These are phyloP conservation scores for Colletotrichum costaricense DNA, from an alignment of 2,329 filamentous ascomycete species.

Conservation along the genomic window DNA sequence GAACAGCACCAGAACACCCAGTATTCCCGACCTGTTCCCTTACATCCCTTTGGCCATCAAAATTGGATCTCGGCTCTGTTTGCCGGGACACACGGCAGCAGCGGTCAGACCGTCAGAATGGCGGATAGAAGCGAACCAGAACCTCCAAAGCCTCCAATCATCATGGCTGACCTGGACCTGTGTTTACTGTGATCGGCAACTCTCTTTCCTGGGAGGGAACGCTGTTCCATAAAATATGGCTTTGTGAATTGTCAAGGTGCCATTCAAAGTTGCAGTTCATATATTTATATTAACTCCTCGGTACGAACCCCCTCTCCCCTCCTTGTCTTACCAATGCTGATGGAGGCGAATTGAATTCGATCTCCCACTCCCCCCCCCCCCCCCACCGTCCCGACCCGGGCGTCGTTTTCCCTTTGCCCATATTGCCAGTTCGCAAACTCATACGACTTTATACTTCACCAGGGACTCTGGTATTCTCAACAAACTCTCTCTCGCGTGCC, in stretches of 20 bases:
- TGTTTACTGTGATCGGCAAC: background rate
- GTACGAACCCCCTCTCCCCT: background rate
- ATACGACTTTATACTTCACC: slow-evolving; percentile 25
- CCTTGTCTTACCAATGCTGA: background rate
- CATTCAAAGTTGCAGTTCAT: slow-evolving; percentile 6
- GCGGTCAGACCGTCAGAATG: background rate
- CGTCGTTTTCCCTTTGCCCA: background rate
- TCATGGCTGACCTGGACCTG: background rate
- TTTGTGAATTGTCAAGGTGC: slow-evolving; percentile 6
- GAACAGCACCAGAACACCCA: background rate
- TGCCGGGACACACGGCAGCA: background rate
- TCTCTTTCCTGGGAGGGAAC: background rate
- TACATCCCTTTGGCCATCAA: slow-evolving; percentile 7
- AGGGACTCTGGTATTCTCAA: background rate
- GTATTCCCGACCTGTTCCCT: slow-evolving; percentile 12
- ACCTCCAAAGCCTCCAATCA: slow-evolving; percentile 5
- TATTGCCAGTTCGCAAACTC: background rate
- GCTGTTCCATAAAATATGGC: slow-evolving; percentile 4
- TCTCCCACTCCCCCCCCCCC: background rate
- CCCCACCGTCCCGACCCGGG: background rate
- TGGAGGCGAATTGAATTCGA: background rate
- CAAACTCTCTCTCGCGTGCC: slow-evolving; percentile 16
- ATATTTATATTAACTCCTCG: slow-evolving; percentile 7
- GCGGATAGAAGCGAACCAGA: slow-evolving; percentile 10
- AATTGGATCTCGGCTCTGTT: background rate